phyloP scores from a whole-genome alignment of 805 yeast genomes.

The Brettanomyces naardenensis region DNA sequence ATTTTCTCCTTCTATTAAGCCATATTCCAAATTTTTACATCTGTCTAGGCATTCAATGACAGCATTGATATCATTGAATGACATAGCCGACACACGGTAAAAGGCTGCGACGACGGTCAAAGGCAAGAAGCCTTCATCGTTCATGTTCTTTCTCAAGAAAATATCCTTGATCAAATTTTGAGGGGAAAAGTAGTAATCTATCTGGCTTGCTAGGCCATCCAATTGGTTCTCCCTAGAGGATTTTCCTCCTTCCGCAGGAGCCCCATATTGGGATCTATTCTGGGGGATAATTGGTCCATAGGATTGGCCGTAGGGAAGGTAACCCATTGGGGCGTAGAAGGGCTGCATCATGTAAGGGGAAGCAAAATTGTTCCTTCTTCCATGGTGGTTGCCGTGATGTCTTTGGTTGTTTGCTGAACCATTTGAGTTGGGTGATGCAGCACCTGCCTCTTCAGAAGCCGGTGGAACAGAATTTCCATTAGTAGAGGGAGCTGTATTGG shows the following conservation, averaged over 20 bases:
- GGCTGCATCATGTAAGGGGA: slow-evolving; percentile 18
- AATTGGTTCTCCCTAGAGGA: slow-evolving; percentile 15
- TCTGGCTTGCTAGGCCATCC: slow-evolving; percentile 40
- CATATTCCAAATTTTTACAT: slow-evolving; percentile 38
- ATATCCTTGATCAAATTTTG: slow-evolving; percentile 84
- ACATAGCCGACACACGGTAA: slow-evolving; percentile 64
- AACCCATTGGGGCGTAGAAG: slow-evolving; percentile 18
- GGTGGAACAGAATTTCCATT: background rate
- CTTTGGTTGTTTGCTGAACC: slow-evolving; percentile 6
- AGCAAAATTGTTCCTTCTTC: slow-evolving; percentile 13
- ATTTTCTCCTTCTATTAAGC: slow-evolving; percentile 28
- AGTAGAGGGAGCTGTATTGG: background rate
- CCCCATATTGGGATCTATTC: slow-evolving; percentile 9
- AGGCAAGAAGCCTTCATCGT: slow-evolving; percentile 64
- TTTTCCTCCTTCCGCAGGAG: slow-evolving; percentile 14
- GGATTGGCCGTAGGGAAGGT: slow-evolving; percentile 17
- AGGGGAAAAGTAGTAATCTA: slow-evolving; percentile 84
- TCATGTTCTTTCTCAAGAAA: slow-evolving; percentile 76
- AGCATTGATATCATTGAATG: slow-evolving; percentile 44
- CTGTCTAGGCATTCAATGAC: slow-evolving; percentile 47
- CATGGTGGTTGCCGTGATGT: slow-evolving; percentile 4
- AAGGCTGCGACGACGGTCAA: slow-evolving; percentile 57
- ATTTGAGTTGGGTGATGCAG: background rate
- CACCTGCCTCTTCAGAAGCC: background rate
- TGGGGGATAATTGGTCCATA: slow-evolving; percentile 13